A percentile compares a stretch with the other conserved stretches of the same genome.
Evolutionary conservation across 2,329 filamentous ascomycete genomes (phyloP).

Genomic region (Nigrospora sphaerica): DNA sequence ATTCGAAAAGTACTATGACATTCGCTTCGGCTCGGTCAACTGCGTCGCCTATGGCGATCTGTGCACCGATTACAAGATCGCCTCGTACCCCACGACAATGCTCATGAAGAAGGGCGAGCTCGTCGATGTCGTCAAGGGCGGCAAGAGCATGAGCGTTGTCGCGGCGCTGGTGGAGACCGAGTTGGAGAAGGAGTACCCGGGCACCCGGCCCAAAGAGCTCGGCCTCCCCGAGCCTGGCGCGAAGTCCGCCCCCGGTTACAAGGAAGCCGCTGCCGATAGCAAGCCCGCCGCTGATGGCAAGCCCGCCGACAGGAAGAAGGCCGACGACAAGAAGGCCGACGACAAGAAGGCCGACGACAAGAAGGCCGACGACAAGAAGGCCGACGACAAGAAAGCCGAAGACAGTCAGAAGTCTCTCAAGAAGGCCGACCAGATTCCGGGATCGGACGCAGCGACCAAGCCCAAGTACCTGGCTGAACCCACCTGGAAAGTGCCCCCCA

Average conservation of each 20-base stretch:
- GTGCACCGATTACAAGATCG: slow-evolving; percentile 62
- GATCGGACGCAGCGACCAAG: slow-evolving; percentile 5
- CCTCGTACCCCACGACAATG: slow-evolving; percentile 67
- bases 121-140: slow-evolving; percentile 56
- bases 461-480: slow-evolving; percentile 8
- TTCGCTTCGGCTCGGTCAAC: slow-evolving; percentile 80
- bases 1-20: slow-evolving; percentile 80
- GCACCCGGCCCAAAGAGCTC: slow-evolving; percentile 63
- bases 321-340: slow-evolving; percentile 16
- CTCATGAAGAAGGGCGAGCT: slow-evolving; percentile 74
- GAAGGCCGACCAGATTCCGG: slow-evolving; percentile 1
- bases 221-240: slow-evolving; percentile 67
- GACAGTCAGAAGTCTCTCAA: slow-evolving; percentile 22
- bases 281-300: slow-evolving; percentile 10
- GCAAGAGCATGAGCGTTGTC: slow-evolving; percentile 59
- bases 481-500: slow-evolving; percentile 11
- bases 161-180: slow-evolving; percentile 67
- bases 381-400: slow-evolving; percentile 12
- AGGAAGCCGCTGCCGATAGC: slow-evolving; percentile 9
- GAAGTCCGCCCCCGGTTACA: slow-evolving; percentile 30
- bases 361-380: slow-evolving; percentile 23
- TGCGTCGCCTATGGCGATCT: slow-evolving; percentile 77
- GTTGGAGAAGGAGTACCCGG: slow-evolving; percentile 72
- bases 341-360: slow-evolving; percentile 21
- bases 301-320: slow-evolving; percentile 14